phyloP scores from a whole-genome alignment of 352 stramenopile species.

The Phytopythium boreale region DNA sequence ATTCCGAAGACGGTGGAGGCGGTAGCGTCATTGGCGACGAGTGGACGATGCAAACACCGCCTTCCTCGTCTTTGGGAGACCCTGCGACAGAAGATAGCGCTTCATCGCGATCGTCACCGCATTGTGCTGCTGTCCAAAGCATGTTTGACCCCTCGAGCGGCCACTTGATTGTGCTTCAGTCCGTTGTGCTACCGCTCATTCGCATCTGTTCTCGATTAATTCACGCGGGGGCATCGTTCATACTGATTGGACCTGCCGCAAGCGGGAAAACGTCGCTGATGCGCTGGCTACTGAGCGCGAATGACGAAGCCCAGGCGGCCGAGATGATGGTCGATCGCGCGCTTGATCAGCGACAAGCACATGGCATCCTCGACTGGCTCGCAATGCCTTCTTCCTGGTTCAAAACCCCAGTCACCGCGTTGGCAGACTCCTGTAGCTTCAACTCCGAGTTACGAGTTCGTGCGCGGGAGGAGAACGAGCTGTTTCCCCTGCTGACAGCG shows the following conservation, averaged over 20 bases:
- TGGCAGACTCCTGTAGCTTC: background rate
- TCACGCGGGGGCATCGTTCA: constrained; percentile 36
- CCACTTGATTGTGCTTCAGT: constrained; percentile 36
- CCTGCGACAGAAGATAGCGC: background rate
- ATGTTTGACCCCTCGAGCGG: constrained; percentile 23
- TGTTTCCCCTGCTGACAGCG: constrained; percentile 26
- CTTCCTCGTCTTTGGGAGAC: background rate
- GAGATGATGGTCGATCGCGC: constrained; percentile 49
- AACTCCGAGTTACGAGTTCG: constrained; percentile 10
- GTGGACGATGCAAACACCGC: background rate
- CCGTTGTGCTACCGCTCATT: constrained; percentile 19
- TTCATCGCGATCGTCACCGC: background rate
- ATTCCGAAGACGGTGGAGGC: constrained; percentile 10
- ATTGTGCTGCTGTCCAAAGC: background rate
- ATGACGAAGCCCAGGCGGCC: constrained; percentile 29
- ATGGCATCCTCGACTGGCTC: constrained; percentile 49
- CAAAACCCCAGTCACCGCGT: background rate
- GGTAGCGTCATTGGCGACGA: background rate
- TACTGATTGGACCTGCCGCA: constrained; percentile 39
- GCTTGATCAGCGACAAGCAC: constrained; percentile 32
- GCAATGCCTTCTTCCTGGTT: constrained; percentile 44
- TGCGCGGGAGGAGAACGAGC: constrained; percentile 30
- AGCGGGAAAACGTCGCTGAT: constrained; percentile 53
- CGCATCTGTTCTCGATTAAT: constrained; percentile 37
- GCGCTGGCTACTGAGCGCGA: constrained; percentile 30